phyloP scores from a whole-genome alignment of 306 rosid genomes.

The Sicyos edulis region DNA sequence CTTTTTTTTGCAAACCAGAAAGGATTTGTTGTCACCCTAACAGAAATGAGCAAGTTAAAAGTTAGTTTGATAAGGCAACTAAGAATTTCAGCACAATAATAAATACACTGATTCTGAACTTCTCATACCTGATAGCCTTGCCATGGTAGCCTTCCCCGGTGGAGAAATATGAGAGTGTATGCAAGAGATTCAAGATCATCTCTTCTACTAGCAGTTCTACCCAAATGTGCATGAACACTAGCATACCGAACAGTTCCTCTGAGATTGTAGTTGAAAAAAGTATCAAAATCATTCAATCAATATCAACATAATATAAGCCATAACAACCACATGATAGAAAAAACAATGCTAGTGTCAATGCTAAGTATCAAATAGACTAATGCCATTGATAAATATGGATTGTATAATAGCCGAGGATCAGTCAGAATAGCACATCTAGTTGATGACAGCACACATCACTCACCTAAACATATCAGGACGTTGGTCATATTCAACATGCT shows the following conservation, averaged over 20 bases:
- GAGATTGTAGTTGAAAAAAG: constrained; percentile 14
- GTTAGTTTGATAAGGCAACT: constrained; percentile 1
- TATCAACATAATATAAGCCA: neutral
- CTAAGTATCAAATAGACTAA: constrained; percentile 1
- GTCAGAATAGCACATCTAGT: neutral
- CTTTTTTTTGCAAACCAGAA: constrained; percentile 67
- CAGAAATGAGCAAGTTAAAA: constrained; percentile 11
- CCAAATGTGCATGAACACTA: constrained; percentile 92
- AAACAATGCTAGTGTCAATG: neutral
- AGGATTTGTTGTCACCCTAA: constrained; percentile 83
- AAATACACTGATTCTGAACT: constrained; percentile 15
- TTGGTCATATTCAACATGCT: constrained; percentile 88
- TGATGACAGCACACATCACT: constrained; percentile 4
- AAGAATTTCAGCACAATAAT: neutral
- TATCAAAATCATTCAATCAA: constrained; percentile 11
- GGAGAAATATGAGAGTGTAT: constrained; percentile 82
- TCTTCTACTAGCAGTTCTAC: constrained; percentile 95
- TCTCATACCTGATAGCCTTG: constrained; percentile 78
- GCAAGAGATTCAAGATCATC: constrained; percentile 97
- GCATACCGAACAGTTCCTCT: constrained; percentile 98
- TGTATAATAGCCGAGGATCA: constrained; percentile 1
- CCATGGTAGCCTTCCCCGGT: constrained; percentile 87
- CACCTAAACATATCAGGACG: constrained; percentile 98
- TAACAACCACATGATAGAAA: constrained; percentile 3
- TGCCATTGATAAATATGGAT: neutral